A percentile compares a stretch with the other conserved stretches of the same genome.
Conservation (phyloP, 2,329 filamentous ascomycete genomes). For the Beauveria bassiana region DNA sequence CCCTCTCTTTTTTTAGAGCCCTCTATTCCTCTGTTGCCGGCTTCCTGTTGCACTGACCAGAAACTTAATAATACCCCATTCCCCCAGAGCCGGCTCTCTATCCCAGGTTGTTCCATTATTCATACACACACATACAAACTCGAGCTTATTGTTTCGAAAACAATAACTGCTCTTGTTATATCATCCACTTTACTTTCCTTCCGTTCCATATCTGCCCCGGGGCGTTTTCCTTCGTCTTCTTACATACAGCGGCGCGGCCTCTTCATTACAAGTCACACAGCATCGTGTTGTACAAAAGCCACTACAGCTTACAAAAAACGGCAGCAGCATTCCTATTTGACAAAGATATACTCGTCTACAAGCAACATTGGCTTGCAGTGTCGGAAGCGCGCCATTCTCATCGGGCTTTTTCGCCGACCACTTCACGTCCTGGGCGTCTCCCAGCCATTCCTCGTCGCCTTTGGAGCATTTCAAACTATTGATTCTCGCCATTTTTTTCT, state of each 20-base stretch:
- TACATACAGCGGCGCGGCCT: neutral
- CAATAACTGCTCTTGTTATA: neutral
- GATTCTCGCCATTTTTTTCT: no score
- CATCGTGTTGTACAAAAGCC: neutral
- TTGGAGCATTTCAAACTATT: no score
- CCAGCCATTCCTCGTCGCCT: no score
- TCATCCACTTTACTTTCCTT: neutral
- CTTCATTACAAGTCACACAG: neutral
- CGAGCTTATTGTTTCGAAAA: neutral
- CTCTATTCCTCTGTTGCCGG: neutral
- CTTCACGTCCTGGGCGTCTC: no score
- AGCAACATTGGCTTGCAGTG: neutral
- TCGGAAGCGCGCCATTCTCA: neutral
- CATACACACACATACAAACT: neutral
- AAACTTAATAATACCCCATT: constrained; percentile 1
- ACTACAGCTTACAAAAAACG: neutral
- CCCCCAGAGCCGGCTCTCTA: constrained; percentile 9
- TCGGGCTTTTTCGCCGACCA: neutral
- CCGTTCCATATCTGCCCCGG: no score
- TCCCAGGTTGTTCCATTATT: neutral
- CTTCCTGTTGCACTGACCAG: neutral
- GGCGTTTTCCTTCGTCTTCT: neutral
- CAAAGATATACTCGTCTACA: neutral
- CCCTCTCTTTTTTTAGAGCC: neutral
- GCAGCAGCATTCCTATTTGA: neutral